phyloP scores from a whole-genome alignment of 495 filamentous ascomycete genomes.

The Lichenothelia convexa region DNA sequence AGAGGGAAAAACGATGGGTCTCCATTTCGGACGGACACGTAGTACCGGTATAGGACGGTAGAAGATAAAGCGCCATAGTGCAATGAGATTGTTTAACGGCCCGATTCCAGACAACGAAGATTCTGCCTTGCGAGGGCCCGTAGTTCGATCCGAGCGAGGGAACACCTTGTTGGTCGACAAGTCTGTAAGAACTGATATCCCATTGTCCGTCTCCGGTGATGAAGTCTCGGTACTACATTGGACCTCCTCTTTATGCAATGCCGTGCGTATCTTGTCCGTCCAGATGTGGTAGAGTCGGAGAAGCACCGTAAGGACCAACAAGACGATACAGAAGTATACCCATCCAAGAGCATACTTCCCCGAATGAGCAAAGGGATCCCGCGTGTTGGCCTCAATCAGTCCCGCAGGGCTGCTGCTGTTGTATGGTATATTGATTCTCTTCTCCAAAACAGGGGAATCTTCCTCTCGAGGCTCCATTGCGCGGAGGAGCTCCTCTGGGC shows the following conservation, averaged over 20 bases:
- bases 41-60: constrained; percentile 64
- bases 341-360: constrained; percentile 77
- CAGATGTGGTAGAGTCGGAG: constrained; percentile 66
- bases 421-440: constrained; percentile 58
- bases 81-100: constrained; percentile 54
- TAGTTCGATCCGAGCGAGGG: constrained; percentile 38
- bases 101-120: constrained; percentile 49
- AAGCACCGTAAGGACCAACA: constrained; percentile 42
- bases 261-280: constrained; percentile 75
- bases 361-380: constrained; percentile 64
- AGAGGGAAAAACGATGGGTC: constrained; percentile 58
- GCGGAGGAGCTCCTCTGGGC: constrained; percentile 9
- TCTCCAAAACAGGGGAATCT: constrained; percentile 28
- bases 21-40: constrained; percentile 30
- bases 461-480: constrained; percentile 12
- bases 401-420: constrained; percentile 44
- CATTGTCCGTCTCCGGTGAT: constrained; percentile 48
- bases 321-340: constrained; percentile 64
- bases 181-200: constrained; percentile 51
- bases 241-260: constrained; percentile 59
- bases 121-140: constrained; percentile 36
- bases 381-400: constrained; percentile 50
- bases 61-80: constrained; percentile 65
- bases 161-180: constrained; percentile 54
- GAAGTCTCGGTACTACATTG: constrained; percentile 31